These are phyloP conservation scores for Suillus spraguei DNA, from an alignment of 768 basidiomycete species.

Conservation along the genomic window DNA sequence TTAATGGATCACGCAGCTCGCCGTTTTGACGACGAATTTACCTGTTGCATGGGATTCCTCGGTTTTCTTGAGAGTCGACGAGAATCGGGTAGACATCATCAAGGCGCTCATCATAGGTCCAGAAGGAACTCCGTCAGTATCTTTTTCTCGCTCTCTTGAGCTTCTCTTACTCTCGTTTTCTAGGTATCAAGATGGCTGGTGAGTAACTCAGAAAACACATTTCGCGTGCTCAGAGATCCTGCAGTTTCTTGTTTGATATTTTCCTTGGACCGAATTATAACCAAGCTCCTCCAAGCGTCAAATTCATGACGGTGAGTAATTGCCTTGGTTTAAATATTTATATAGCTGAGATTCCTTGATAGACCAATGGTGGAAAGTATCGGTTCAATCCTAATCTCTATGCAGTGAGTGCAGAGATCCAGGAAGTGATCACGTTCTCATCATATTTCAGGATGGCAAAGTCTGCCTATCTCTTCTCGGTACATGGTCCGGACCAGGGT, in stretches of 20 bases:
- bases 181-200: constrained; percentile 93
- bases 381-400: constrained; percentile 96
- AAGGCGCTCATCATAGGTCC: constrained; percentile 93
- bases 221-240: constrained; percentile 10
- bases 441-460: constrained; percentile 73
- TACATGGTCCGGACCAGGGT: constrained; percentile 93
- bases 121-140: constrained; percentile 86
- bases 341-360: constrained; percentile 3
- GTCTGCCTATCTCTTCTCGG: constrained; percentile 91
- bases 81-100: constrained; percentile 88
- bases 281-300: constrained; percentile 76
- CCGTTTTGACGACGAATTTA: constrained; percentile 89
- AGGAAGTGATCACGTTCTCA: background rate
- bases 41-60: constrained; percentile 97
- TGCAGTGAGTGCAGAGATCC: constrained; percentile 53
- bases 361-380: constrained; percentile 88
- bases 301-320: constrained; percentile 59
- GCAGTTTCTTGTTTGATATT: constrained; percentile 83
- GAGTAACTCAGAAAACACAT: constrained; percentile 26
- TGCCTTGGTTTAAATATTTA: background rate
- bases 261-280: constrained; percentile 92
- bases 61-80: constrained; percentile 91
- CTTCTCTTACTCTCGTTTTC: constrained; percentile 12
- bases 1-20: constrained; percentile 57
- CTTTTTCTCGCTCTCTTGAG: constrained; percentile 7